A percentile compares a stretch with the other conserved stretches of the same genome.
Conservation (phyloP, 2,329 filamentous ascomycete species). For the Exophiala viscosa region DNA sequence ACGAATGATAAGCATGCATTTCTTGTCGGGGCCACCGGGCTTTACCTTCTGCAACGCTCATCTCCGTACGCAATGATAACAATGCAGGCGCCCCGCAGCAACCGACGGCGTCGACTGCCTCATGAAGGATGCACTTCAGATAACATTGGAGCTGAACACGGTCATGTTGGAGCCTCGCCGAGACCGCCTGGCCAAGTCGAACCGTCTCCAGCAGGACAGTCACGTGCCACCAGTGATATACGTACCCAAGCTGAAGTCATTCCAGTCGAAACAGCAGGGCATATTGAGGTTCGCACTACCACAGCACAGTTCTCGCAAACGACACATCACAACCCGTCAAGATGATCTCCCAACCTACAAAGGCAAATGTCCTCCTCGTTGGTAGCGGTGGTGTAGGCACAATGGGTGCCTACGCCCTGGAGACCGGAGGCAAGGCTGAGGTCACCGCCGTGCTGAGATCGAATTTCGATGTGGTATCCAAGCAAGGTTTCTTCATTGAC, state of each 20-base stretch:
- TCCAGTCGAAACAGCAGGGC: background rate
- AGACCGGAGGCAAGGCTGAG: slow-evolving; percentile 47
- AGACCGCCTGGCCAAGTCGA: background rate
- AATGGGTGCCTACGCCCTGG: slow-evolving; percentile 54
- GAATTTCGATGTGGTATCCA: slow-evolving; percentile 49
- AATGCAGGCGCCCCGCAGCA: background rate
- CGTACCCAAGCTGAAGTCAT: background rate
- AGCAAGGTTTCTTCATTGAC: slow-evolving; percentile 52
- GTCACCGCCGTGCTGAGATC: slow-evolving; percentile 57
- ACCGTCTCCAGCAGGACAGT: background rate
- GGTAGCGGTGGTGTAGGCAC: slow-evolving; percentile 57
- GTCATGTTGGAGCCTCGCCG: background rate
- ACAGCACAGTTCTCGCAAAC: background rate
- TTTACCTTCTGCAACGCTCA: background rate
- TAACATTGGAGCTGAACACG: background rate
- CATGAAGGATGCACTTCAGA: background rate
- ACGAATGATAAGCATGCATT: background rate
- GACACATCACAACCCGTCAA: background rate
- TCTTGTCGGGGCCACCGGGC: background rate
- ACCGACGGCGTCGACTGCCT: background rate
- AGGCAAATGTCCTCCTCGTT: slow-evolving; percentile 49
- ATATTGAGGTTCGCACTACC: background rate
- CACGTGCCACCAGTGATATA: background rate
- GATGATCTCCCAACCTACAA: slow-evolving; percentile 1
- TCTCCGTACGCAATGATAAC: background rate